Base-by-base conservation (phyloP, 2,329 filamentous ascomycete genomes). In the Parastagonospora avenae region DNA sequence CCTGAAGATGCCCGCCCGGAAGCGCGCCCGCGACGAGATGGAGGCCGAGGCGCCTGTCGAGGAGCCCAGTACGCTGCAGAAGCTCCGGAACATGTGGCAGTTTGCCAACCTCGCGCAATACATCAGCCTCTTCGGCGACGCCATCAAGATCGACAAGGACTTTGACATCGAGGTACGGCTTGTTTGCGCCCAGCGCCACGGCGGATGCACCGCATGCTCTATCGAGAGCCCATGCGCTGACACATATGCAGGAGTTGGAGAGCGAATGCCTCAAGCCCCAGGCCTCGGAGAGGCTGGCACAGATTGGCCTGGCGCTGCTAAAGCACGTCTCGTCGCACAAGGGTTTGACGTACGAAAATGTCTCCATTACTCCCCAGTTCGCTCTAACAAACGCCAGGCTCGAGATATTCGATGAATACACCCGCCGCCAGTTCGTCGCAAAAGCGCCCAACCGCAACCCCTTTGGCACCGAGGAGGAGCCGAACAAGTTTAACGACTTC, bases 281-380 rank as follows among this genome's bases (percentile, higher is more conserved):
- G 14, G 80, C 85, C 29, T 95, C 92, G 1, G 82, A 85, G 38
- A 83, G 87, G 58, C 81, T 99, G 14, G 79, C 88, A 54, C 85
- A 93, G 48, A 91, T 97, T 63, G 93, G 91, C 31, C 82, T 99
- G 39, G 86, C 89, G 47, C 80, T 97, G 15, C 85, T 97, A 52
- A 97, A 97, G 81, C 92, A 89, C 70, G 87, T 97, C 42, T 97
- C 94, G 29, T 96, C 92, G 53, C 92, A 97, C 78, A 88, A 92
- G 58, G 92, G 92, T 57, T 80, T 97, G 41, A 95, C 89, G 92
- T 96, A 84, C 61, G 90, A 82, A 19, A 35, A 42, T 28, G 11
- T 27, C 19, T 28, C 41, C 28, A 45, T 39, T 43, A 29, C 35
- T 28, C 33, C n/a, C 27, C 29, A 45, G 28, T 19, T 27, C 4